These are phyloP conservation scores for Boletellus sp. DNA, from an alignment of 1,284 basidiomycete genomes.

Conservation along the genomic window DNA sequence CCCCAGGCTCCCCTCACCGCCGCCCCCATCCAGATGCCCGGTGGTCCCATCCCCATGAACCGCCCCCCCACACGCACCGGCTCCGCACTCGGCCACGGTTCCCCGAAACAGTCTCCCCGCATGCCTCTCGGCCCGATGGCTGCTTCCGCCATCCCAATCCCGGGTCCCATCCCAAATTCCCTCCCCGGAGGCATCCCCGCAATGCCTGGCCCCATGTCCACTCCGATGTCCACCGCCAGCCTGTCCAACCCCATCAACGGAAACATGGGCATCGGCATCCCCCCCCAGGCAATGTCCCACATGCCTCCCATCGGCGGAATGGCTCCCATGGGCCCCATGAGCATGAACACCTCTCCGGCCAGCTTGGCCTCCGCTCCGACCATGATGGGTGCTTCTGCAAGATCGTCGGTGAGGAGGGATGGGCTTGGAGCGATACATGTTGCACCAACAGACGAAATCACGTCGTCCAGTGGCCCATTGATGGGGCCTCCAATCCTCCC, in stretches of 20 bases:
- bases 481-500: constrained; percentile 31
- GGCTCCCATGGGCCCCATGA: constrained; percentile 19
- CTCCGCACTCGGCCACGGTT: constrained; percentile 24
- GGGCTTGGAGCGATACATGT: no score
- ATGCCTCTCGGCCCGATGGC: constrained; percentile 17
- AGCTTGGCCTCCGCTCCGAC: constrained; percentile 14
- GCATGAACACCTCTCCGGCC: constrained; percentile 15
- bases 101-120: constrained; percentile 30
- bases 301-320: constrained; percentile 18
- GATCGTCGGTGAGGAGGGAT: no score
- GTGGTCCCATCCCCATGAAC: constrained; percentile 18
- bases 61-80: constrained; percentile 30
- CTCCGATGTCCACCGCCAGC: constrained; percentile 1
- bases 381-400: constrained; percentile 15
- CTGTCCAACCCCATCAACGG: constrained; percentile 15
- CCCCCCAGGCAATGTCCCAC: constrained; percentile 17
- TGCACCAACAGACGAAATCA: no score
- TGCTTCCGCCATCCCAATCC: background rate
- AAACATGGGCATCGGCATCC: constrained; percentile 18
- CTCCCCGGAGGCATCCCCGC: background rate
- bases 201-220: constrained; percentile 6
- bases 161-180: background rate
- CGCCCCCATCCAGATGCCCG: constrained; percentile 12
- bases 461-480: constrained; percentile 7
- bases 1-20: constrained; percentile 7